phyloP scores from a whole-genome alignment of 2,329 filamentous ascomycete species.

The Amauroascus niger region DNA sequence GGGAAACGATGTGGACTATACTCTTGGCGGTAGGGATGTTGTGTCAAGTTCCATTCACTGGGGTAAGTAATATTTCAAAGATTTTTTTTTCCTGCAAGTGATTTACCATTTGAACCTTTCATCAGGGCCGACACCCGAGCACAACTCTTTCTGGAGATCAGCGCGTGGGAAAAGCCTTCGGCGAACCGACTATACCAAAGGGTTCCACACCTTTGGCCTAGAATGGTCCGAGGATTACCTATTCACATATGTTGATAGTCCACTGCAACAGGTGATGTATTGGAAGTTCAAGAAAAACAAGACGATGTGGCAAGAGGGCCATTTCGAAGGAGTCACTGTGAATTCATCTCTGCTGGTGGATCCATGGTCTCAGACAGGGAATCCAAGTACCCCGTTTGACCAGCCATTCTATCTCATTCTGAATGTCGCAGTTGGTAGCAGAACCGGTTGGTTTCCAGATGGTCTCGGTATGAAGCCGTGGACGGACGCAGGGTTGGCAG shows the following conservation, averaged over 20 bases:
- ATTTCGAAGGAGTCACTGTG: constrained; percentile 34
- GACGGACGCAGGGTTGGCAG: constrained; percentile 32
- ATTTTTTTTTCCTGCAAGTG: background rate
- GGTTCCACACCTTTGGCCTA: constrained; percentile 45
- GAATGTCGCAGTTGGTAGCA: constrained; percentile 44
- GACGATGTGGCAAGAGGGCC: constrained; percentile 31
- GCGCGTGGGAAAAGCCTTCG: constrained; percentile 22
- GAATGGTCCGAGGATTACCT: constrained; percentile 47
- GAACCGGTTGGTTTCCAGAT: constrained; percentile 44
- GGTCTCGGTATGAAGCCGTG: constrained; percentile 40
- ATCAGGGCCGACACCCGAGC: constrained; percentile 12
- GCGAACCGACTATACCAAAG: constrained; percentile 22
- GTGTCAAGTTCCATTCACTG: constrained; percentile 27
- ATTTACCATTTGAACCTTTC: background rate
- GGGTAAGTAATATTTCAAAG: constrained; percentile 6
- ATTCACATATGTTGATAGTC: constrained; percentile 45
- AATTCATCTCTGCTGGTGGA: constrained; percentile 38
- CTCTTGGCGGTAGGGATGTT: constrained; percentile 36
- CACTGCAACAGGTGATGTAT: constrained; percentile 27
- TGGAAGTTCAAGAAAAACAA: constrained; percentile 24
- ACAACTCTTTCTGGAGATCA: constrained; percentile 22
- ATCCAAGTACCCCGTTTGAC: constrained; percentile 45
- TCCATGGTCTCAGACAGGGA: constrained; percentile 37
- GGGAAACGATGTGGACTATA: constrained; percentile 38
- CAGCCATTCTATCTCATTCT: constrained; percentile 45